Base-by-base conservation (phyloP, 257 asterid species). In the Plantago ovata region DNA sequence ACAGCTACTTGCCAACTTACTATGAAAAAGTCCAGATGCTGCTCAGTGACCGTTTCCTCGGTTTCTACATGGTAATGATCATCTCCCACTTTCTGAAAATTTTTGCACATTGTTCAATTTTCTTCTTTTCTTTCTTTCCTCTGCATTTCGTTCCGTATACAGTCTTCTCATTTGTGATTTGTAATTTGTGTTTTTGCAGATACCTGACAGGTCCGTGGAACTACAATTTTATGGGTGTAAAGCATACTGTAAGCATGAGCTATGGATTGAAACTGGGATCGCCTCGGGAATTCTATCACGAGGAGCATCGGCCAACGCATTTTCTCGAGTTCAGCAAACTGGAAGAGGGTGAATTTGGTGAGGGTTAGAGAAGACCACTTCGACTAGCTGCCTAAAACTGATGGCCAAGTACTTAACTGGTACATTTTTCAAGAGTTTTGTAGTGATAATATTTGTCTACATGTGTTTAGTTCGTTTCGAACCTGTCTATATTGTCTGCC, bases 21-120 rank as follows among this genome's bases (percentile, higher is more conserved):
- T 93, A 89, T 22, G 99, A 93, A 83, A 93, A 93, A 71, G 99
- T 89, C 39, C 99, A 93, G 51, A 89, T 93, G 99, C 97, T 93
- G 15, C 51, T 93, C 55, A 93, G 99, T 75, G 99, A 93, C 54
- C 92, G 99, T 14, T 93, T 93, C 75, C 89, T 86, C 3, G 99
- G 99, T 49, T 93, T 93, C 68, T 93, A 93, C 83, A 93, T 93
- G 99, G 97, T 92, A 77, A 69, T 57, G 13, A 36, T 54, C 53
- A 7, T 15, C 52, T n/a, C 21, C 23, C 51, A 15, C 6, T 46
- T 18, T 22, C 36, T 3, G 36, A 28, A 46, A 20, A 46, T n/a
- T 28, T 1, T 9, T 21, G n/a, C n/a, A 14, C 21, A 15, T 19
- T 22, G 56, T 50, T 49, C 0, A 9, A n/a, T 41, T 41, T 11